Evolutionary conservation across 192 early-diverging fungal genomes (phyloP).

Genomic region (Backusella morwellensis): DNA sequence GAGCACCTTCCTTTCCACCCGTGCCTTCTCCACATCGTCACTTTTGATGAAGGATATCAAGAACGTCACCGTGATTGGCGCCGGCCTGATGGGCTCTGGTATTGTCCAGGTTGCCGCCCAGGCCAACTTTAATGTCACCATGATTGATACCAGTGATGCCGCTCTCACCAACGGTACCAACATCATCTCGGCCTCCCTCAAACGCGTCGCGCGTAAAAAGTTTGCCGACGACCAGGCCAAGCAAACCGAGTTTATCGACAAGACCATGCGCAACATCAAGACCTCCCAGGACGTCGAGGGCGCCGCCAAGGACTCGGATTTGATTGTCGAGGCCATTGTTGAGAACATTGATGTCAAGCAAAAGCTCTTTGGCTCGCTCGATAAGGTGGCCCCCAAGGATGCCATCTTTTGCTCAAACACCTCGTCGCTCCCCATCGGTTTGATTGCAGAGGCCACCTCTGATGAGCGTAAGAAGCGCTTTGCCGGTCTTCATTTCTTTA

Average conservation of each 20-base stretch:
- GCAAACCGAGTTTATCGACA: constrained; percentile 68
- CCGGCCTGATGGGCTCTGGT: constrained; percentile 87
- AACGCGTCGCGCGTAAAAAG: constrained; percentile 89
- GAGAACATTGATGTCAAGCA: constrained; percentile 92
- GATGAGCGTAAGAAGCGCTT: constrained; percentile 56
- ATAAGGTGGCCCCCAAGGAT: constrained; percentile 64
- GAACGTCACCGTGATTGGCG: constrained; percentile 81
- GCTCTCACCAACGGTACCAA: constrained; percentile 74
- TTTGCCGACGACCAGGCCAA: constrained; percentile 65
- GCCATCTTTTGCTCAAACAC: constrained; percentile 93
- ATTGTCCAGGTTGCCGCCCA: constrained; percentile 90
- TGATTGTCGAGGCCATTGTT: constrained; percentile 95
- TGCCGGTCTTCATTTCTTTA: constrained; percentile 95
- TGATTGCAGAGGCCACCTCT: constrained; percentile 70
- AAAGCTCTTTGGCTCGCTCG: constrained; percentile 71
- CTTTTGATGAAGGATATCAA: constrained; percentile 48
- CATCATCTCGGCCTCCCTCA: constrained; percentile 84
- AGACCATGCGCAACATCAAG: constrained; percentile 63
- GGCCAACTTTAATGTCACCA: constrained; percentile 75
- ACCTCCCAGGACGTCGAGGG: constrained; percentile 61
- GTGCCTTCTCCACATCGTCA: constrained; percentile 29
- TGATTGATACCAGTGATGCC: constrained; percentile 78
- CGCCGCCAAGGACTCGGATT: constrained; percentile 65
- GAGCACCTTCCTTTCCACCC: not conserved
- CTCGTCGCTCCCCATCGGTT: constrained; percentile 80